Conservation (phyloP, 176 grass and related monocot species). For the Phoenix roebelenii region DNA sequence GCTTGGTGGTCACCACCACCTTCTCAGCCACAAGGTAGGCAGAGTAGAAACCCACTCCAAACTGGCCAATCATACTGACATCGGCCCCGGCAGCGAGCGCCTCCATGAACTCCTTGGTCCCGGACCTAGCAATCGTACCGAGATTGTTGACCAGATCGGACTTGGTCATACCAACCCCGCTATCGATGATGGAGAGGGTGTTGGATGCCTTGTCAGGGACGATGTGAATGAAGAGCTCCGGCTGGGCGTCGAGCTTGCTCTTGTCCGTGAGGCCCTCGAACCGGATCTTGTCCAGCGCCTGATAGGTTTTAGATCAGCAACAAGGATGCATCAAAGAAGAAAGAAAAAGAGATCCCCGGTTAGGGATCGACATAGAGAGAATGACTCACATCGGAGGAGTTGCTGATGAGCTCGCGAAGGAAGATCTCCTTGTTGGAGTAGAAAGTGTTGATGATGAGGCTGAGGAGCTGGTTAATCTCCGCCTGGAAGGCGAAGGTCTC, state of each 20-base stretch:
- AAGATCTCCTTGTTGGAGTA: constrained; percentile 99
- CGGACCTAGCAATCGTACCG: constrained; percentile 87
- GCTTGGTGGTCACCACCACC: constrained; percentile 73
- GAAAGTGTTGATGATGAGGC: constrained; percentile 96
- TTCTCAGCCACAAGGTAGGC: constrained; percentile 86
- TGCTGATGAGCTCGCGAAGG: constrained; percentile 85
- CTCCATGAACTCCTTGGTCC: constrained; percentile 98
- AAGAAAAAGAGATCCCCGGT: too few relatives aligned
- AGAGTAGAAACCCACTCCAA: constrained; percentile 95
- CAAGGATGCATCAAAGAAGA: not conserved
- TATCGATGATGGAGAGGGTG: constrained; percentile 65
- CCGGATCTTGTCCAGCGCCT: constrained; percentile 98
- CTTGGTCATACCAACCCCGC: constrained; percentile 92
- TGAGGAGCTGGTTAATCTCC: constrained; percentile 91
- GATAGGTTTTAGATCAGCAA: not conserved
- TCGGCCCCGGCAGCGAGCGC: constrained; percentile 91
- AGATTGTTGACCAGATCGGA: constrained; percentile 97
- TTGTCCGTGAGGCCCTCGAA: constrained; percentile 93
- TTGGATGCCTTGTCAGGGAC: constrained; percentile 83
- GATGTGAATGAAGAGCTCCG: constrained; percentile 89
- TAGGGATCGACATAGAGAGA: too few relatives aligned
- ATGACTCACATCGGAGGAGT: not conserved
- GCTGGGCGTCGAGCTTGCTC: constrained; percentile 96
- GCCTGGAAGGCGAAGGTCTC: constrained; percentile 99
- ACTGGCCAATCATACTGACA: constrained; percentile 97